Base-by-base conservation (phyloP, 1,284 basidiomycete genomes). In the Pyrrhoderma noxium region DNA sequence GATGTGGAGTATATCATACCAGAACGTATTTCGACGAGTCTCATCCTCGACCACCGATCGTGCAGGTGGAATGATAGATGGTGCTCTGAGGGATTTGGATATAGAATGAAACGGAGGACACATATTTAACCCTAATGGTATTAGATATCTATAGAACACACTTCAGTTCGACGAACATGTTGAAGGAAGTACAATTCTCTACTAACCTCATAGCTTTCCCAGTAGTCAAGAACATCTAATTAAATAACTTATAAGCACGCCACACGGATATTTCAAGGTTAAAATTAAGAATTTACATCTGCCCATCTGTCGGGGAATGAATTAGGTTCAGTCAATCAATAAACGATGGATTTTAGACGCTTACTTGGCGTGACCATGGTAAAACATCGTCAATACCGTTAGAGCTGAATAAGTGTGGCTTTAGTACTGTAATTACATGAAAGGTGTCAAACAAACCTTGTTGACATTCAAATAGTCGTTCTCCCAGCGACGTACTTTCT, bases 361-460 rank as follows among this genome's bases (percentile, higher is more conserved):
- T 52, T 57, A 81, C 82, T 76, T 80, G 44, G 80, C 81, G 61
- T 85, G 78, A 44, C 75, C 78, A 75, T 82, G 84, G 58, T 83
- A 85, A 64, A 82, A 85, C 76, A 82, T 83, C 9, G 74, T 75
- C 43, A 86, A 66, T 40, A 86, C 70, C 18, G 82, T 70, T 47
- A 74, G 70, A 13, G 82, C 85, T 86, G 46, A 11, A 46, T 34
- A 52, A 51, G 21, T 49, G 39, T 16, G 35, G 37, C 18, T 31
- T 21, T 5, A 13, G 21, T 45, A 22, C 16, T 49, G 19, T 25
- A 40, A 14, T 19, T 31, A 8, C 23, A 9, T 16, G 19, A 18
- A 42, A 40, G 44, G 8, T 56, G 37, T 11, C 27, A 11, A 18
- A 19, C 36, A 36, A 59, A 82, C 84, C 77, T 77, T 87, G 84